phyloP scores from a whole-genome alignment of 192 early-diverging fungal species.

The Neocallimastix lanati region DNA sequence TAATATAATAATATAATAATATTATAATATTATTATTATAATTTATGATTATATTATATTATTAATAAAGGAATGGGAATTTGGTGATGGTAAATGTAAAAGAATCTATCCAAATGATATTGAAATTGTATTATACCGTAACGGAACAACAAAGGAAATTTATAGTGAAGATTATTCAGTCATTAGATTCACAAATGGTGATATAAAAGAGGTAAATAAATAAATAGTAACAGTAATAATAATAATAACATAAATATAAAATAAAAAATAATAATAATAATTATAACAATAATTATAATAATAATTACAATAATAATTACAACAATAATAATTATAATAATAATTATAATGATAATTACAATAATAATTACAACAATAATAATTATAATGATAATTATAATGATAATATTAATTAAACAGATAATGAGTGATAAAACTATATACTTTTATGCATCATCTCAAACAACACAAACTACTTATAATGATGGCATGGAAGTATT shows the following conservation, averaged over 20 bases:
- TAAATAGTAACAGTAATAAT: no score
- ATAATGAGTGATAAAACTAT: not conserved
- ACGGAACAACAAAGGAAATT: conserved; percentile 1
- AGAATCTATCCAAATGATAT: not conserved
- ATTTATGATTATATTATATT: not conserved
- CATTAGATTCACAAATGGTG: not conserved
- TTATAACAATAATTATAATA: no score
- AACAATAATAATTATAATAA: no score
- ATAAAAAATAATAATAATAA: no score
- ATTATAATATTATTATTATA: not conserved
- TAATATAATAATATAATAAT: no score
- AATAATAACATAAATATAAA: no score
- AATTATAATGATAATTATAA: no score
- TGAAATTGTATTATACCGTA: not conserved
- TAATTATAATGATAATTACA: no score
- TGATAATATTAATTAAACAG: not conserved
- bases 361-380: no score
- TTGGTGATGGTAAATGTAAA: conserved; percentile 1
- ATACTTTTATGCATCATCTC: not conserved
- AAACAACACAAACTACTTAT: not conserved
- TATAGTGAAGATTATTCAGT: not conserved
- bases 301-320: no score
- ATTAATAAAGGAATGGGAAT: not conserved
- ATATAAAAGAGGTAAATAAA: not conserved
- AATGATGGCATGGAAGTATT: not conserved